Conservation (phyloP, 108 stramenopile species). For the Chaetoceros tenuissimus region DNA sequence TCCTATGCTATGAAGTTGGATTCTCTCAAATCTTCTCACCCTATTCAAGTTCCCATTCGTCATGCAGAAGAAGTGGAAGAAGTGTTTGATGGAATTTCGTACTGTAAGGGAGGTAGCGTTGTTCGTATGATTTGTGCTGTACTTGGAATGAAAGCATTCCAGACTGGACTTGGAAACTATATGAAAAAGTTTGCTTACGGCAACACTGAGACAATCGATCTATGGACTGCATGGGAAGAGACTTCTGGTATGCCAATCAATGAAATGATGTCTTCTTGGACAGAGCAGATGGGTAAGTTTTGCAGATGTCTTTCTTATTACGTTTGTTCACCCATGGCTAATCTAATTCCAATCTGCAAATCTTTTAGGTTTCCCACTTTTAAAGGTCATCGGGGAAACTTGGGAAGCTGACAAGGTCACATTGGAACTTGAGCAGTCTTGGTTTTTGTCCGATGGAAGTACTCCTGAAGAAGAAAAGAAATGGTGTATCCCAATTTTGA, state of each 20-base stretch:
- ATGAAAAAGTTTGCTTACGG: slow-evolving; percentile 84
- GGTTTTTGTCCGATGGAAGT: slow-evolving; percentile 88
- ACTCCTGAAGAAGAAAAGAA: slow-evolving; percentile 59
- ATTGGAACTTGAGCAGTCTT: slow-evolving; percentile 75
- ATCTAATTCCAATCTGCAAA: background rate
- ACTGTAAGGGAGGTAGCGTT: slow-evolving; percentile 81
- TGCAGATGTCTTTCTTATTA: slow-evolving; percentile 6
- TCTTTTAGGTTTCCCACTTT: slow-evolving; percentile 78
- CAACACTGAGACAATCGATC: slow-evolving; percentile 85
- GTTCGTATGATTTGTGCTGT: slow-evolving; percentile 91
- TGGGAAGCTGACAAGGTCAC: slow-evolving; percentile 67
- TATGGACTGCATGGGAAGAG: slow-evolving; percentile 94
- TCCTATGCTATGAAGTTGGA: slow-evolving; percentile 79
- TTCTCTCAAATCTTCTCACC: slow-evolving; percentile 78
- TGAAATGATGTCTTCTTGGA: slow-evolving; percentile 90
- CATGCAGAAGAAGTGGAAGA: slow-evolving; percentile 96
- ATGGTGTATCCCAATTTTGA: slow-evolving; percentile 93
- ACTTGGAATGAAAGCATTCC: slow-evolving; percentile 80
- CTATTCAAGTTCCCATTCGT: slow-evolving; percentile 87
- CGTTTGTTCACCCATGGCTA: background rate
- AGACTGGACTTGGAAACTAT: slow-evolving; percentile 58
- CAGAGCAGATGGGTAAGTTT: slow-evolving; percentile 97
- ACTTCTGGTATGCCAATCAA: slow-evolving; percentile 78
- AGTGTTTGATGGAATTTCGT: slow-evolving; percentile 94
- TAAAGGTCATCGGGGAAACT: slow-evolving; percentile 58